Evolutionary conservation across 2,329 filamentous ascomycete species (phyloP), one percentile per base, ranked within the genome.

Genomic region (Hypoxylon sp.): DNA sequence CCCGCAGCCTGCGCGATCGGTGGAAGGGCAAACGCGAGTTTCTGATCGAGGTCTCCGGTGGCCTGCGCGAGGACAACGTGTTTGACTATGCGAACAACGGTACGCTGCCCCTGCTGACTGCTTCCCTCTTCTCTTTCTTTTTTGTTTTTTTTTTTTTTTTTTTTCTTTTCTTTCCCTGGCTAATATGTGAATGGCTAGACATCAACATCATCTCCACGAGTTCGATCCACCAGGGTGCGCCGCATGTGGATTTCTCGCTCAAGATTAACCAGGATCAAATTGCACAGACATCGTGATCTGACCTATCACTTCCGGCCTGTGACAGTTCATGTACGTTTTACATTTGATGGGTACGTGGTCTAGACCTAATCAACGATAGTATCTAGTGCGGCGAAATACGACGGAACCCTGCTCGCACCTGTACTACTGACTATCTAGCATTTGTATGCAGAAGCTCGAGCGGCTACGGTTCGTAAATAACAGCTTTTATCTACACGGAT

Each of bases 201-300:
- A 87, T 99, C 66, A 95, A 99, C 75, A 93, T 99, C 66, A 88
- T 98, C 67, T 97, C 93, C 38, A 97, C 94, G 8, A 97, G 93
- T 73, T 94, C 91, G 48, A 97, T 99, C 70, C 95, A 99, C 71
- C 95, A 99, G 78, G 94, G 95, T 2, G 92, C 96, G 2, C 86
- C 90, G 24, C 92, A 97, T 73, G 87, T 99, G 41, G 95, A 99
- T 75, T 98, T 97, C 74, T 97, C 93, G 4, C 81, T 99, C 66
- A 99, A 99, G 80, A 93, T 99, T 63, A 74, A 84, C 55, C 78
- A 79, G 37, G 66, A 49, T n/a, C 55, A 69, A 24, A 52, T 56
- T 7, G 38, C 40, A 13, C 29, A 35, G 21, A 11, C 37, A 13
- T 42, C 43, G 18, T 56, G 45, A 58, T 49, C 26, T 23, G n/a